Evolutionary conservation across 2,329 filamentous ascomycete species (phyloP).

Genomic region (Stagonosporopsis chrysanthemi): DNA sequence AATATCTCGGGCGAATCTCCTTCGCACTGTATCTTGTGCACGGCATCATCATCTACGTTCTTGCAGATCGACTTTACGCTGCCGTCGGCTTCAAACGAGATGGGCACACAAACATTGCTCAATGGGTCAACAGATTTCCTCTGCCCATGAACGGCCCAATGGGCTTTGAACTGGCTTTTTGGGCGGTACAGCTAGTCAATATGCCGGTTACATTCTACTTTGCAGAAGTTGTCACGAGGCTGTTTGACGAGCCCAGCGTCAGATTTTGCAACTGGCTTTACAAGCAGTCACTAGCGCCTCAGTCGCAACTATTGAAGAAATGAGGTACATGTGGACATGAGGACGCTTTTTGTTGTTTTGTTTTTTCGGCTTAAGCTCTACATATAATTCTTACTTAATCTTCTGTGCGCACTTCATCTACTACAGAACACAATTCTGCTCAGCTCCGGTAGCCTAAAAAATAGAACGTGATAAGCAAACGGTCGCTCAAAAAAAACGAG

Average conservation of each 20-base stretch:
- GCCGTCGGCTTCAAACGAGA: conserved; percentile 64
- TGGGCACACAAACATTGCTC: conserved; percentile 59
- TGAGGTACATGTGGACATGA: not conserved
- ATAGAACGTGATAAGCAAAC: no score
- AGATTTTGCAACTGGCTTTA: conserved; percentile 62
- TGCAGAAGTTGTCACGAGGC: conserved; percentile 45
- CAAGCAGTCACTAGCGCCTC: conserved; percentile 50
- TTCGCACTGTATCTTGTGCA: conserved; percentile 68
- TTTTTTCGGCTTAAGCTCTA: no score
- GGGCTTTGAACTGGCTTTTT: conserved; percentile 64
- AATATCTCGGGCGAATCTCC: conserved; percentile 65
- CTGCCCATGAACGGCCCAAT: conserved; percentile 64
- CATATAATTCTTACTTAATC: no score
- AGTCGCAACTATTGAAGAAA: conserved; percentile 18
- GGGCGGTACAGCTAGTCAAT: conserved; percentile 64
- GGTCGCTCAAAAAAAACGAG: no score
- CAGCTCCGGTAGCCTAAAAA: no score
- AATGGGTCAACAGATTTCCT: conserved; percentile 65
- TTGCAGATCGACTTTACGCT: conserved; percentile 67
- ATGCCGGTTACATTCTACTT: conserved; percentile 42
- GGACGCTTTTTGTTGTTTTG: no score
- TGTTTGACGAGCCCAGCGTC: conserved; percentile 63
- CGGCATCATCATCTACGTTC: conserved; percentile 54
- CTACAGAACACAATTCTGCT: no score
- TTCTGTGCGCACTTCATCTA: no score